Evolutionary conservation across 202 grass and related monocot genomes (phyloP), one percentile per base, ranked within the genome.

Genomic region (Eragrostis tef): DNA sequence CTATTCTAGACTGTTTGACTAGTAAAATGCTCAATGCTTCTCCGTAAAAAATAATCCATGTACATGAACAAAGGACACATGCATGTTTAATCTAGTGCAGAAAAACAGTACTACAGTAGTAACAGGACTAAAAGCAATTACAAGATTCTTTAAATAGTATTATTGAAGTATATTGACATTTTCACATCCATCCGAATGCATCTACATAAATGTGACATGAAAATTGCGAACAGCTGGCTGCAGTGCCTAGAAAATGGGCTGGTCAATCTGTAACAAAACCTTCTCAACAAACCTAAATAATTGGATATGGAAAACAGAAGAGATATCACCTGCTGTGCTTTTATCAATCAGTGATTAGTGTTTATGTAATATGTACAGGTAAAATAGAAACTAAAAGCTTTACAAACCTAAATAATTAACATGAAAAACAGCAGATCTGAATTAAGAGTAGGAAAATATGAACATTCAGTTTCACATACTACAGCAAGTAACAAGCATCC

Each of bases 171-270:
- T 79, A 52, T 6, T 15, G 11, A 75, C 36, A 45, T 54, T 74
- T 71, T 39, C 15, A 20, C n/a, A 59, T 17, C 41, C 22, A 75
- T 20, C 31, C 36, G 36, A 56, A 75, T 75, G 49, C 24, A 11
- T 34, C 12, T 27, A 53, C 46, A 48, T 21, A 82, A 47, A 82
- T 64, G 10, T 49, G 44, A 52, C 11, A 81, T 60, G 22, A 29
- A 67, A 64, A 61, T 22, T 81, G 22, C 19, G 8, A 71, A 71
- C 9, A 73, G 36, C 17, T 63, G 22, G 46, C n/a, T 79, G 65
- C 20, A 67, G 21, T 21, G 8, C 39, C 41, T 43, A 4, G 7
- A 60, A 67, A 49, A 16, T 39, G 26, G 43, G 17, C 45, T 14
- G 34, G 11, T 46, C 7, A 5, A 11, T 26, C 57, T 22, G 22